Evolutionary conservation across 106 monocot genomes (phyloP).

Genomic region (Acorus calamus): DNA sequence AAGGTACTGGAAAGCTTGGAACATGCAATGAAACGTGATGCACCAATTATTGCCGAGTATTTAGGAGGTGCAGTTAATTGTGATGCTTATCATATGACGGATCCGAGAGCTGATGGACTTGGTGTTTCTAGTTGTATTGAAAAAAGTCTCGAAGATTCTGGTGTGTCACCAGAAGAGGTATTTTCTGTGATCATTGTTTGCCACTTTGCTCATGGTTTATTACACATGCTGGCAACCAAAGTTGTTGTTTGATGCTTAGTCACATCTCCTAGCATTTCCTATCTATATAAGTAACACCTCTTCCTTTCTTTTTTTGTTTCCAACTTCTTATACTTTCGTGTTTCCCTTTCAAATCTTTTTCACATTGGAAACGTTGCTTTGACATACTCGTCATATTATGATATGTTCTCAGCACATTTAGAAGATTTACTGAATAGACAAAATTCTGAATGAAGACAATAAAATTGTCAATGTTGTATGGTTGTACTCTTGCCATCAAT

Average conservation of each 20-base stretch:
- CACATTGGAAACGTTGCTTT: too few species aligned
- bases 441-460: not conserved
- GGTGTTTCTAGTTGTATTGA: constrained; percentile 49
- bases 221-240: not conserved
- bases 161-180: constrained; percentile 50
- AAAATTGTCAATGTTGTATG: too few species aligned
- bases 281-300: too few species aligned
- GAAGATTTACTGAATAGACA: not conserved
- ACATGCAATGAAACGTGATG: constrained; percentile 48
- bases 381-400: too few species aligned
- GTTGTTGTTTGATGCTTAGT: not conserved
- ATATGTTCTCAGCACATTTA: too few species aligned
- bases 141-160: constrained; percentile 41
- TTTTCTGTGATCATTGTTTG: not conserved
- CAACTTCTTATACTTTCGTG: not conserved
- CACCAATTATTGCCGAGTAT: constrained; percentile 43
- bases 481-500: too few species aligned
- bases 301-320: not conserved
- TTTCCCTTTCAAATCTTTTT: not conserved
- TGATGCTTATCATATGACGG: constrained; percentile 66
- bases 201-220: not conserved
- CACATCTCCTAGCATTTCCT: not conserved
- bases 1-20: constrained; percentile 66
- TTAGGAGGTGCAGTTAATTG: constrained; percentile 56
- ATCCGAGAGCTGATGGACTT: constrained; percentile 45